phyloP scores from a whole-genome alignment of 2,329 filamentous ascomycete genomes.

The Hawksworthiomyces lignivorus region DNA sequence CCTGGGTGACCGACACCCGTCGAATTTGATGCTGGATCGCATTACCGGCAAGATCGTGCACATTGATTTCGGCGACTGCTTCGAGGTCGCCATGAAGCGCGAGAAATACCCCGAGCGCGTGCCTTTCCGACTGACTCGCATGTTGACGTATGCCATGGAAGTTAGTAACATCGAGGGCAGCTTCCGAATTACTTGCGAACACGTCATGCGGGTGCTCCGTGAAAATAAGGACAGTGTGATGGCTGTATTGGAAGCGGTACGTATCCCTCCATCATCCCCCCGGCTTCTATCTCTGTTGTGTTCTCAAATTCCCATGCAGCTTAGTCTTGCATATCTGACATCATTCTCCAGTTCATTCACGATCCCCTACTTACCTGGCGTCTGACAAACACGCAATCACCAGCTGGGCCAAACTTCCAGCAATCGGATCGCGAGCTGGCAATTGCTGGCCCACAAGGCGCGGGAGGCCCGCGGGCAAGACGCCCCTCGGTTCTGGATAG shows the following conservation, averaged over 20 bases:
- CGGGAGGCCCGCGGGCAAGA: conserved; percentile 42
- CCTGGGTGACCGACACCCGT: conserved; percentile 91
- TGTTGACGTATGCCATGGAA: conserved; percentile 99
- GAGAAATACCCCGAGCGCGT: conserved; percentile 98
- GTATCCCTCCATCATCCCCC: conserved; percentile 29
- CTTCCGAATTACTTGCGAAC: conserved; percentile 96
- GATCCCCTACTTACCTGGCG: conserved; percentile 98
- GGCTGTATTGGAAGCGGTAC: conserved; percentile 93
- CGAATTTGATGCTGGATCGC: conserved; percentile 94
- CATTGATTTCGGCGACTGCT: conserved; percentile 99
- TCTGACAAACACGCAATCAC: conserved; percentile 58
- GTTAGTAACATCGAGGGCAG: conserved; percentile 99
- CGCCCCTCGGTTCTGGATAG: conserved; percentile 63
- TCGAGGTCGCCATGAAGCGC: conserved; percentile 98
- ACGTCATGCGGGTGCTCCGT: conserved; percentile 92
- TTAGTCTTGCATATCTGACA: conserved; percentile 16
- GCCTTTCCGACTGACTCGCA: conserved; percentile 93
- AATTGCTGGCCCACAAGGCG: conserved; percentile 33
- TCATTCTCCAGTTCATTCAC: conserved; percentile 73
- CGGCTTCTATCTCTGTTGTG: not conserved
- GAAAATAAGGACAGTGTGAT: conserved; percentile 98
- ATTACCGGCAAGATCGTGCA: conserved; percentile 96
- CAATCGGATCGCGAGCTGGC: conserved; percentile 51
- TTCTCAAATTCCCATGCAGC: no score
- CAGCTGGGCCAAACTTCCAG: conserved; percentile 61